phyloP scores from a whole-genome alignment of 768 basidiomycete genomes.

The Suillus subalutaceus region DNA sequence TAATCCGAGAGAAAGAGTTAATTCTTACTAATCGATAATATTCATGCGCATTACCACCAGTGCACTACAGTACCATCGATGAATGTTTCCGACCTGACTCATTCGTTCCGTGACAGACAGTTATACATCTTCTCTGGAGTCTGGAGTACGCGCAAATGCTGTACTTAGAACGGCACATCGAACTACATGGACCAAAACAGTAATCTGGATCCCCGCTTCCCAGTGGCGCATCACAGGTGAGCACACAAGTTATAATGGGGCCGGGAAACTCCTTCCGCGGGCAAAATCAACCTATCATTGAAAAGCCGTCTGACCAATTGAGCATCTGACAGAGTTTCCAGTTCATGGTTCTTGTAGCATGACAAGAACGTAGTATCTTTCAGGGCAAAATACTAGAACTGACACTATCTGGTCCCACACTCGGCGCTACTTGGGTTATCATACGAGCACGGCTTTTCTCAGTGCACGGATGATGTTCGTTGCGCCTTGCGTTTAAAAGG shows the following conservation, averaged over 20 bases:
- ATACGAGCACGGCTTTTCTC: neutral
- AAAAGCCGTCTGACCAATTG: neutral
- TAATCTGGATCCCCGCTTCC: neutral
- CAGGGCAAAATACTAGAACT: neutral
- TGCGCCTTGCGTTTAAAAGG: conserved; percentile 1
- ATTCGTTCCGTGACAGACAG: too few species aligned
- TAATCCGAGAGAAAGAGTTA: too few species aligned
- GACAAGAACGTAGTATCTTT: neutral
- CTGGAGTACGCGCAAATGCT: too few species aligned
- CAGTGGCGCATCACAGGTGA: neutral
- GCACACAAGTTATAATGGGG: neutral
- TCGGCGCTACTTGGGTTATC: neutral
- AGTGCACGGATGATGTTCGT: conserved; percentile 1
- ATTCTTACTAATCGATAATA: too few species aligned
- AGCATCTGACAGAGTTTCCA: neutral
- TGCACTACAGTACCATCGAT: too few species aligned
- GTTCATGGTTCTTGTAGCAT: neutral
- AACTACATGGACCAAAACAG: neutral
- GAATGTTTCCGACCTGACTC: too few species aligned
- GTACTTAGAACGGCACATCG: neutral
- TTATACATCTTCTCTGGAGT: too few species aligned
- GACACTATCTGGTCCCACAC: neutral
- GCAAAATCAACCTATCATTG: neutral
- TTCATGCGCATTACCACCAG: too few species aligned
- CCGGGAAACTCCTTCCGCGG: neutral